Evolutionary conservation across 1,284 basidiomycete species (phyloP), one percentile per base, ranked within the genome.

Genomic region (Marasmius tenuissimus): DNA sequence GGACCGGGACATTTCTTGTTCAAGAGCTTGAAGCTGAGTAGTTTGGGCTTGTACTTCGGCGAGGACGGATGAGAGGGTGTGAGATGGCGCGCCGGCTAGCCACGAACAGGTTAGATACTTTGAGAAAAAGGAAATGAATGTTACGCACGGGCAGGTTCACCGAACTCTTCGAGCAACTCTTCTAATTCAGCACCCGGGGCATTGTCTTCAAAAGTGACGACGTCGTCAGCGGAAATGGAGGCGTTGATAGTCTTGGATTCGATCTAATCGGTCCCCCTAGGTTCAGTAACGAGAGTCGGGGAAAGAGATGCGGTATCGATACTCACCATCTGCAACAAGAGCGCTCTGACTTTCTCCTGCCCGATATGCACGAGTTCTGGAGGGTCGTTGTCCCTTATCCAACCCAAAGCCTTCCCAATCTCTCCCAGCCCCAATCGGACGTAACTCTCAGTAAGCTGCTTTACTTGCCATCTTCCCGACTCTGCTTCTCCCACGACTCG

Each of bases 401-500:
- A 48, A 4, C 56, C 57, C 37, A 63, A 35, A 45, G 57, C 51
- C 27, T 78, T 78, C 4, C 83, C 88, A 57, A 95, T 89, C 63
- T 93, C 90, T 0, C 76, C 71, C 7, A 95, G 75, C 22, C 87
- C 81, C 7, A 94, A 81, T 0, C 89, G 89, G 48, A 92, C 81
- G 69, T 93, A 95, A 6, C 92, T 93, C 57, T 83, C 82, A 0
- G 88, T 94, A 55, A 95, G 81, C 69, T 85, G 89, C 72, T 86
- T 86, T 65, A 95, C 84, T 56, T 85, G 78, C 85, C 92, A 92
- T 47, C 88, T 82, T 0, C 89, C 87, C 4, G 89, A 85, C 14
- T 85, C 89, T 63, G 87, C 85, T 53, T 79, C 75, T 8, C 27
- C 52, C 22, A 92, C 74, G 27, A 96, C 78, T 5, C 92, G 92